Base-by-base conservation (phyloP, 495 filamentous ascomycete species). In the Xylaria flabelliformis region DNA sequence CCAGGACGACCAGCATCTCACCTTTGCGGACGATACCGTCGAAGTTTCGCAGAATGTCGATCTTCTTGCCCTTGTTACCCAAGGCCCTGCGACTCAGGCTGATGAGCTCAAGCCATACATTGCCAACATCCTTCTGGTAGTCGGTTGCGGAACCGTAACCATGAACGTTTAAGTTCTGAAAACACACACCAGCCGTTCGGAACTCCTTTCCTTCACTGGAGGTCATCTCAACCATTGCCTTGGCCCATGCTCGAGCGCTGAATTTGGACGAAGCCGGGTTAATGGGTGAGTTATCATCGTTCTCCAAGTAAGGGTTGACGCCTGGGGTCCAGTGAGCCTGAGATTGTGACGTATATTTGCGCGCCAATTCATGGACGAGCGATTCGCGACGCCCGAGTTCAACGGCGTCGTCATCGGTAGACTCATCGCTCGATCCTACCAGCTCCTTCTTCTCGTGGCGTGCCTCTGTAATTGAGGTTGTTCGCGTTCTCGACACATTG, bases 1-100 rank as follows among this genome's bases (percentile, higher is more conserved):
- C 93, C 29, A 96, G 82, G 0, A 94, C 93, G 3, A 94, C 87
- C 10, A 93, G 75, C 91, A 96, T 94, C 83, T 95, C 93, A 24
- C 93, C 93, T 74, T 86, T 89, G 64, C 85, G 83, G 13, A 95
- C 88, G n/a, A 95, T 74, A 3, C 93, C 93, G 71, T 94, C 91
- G 74, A 95, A 94, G 74, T 91, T 82, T n/a, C 88, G 89, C 72
- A 95, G 78, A 71, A 96, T 93, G 73, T 94, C 90, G 69, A 94
- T 93, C 72, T 91, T 90, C 66, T 88, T 88, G 73, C 88, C 80
- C 5, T 84, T 82, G 64, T 78, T 69, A 8, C 89, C 90, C 19
- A 90, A 72, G 1, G 85, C 19, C 64, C 82, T 84, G 48, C 85
- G 84, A 4, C 85, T 67, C 55, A 83, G 74, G 4, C 86, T 84